These are phyloP conservation scores for Nothomitra cinnamomea DNA, from an alignment of 2,329 filamentous ascomycete species.

Conservation along the genomic window DNA sequence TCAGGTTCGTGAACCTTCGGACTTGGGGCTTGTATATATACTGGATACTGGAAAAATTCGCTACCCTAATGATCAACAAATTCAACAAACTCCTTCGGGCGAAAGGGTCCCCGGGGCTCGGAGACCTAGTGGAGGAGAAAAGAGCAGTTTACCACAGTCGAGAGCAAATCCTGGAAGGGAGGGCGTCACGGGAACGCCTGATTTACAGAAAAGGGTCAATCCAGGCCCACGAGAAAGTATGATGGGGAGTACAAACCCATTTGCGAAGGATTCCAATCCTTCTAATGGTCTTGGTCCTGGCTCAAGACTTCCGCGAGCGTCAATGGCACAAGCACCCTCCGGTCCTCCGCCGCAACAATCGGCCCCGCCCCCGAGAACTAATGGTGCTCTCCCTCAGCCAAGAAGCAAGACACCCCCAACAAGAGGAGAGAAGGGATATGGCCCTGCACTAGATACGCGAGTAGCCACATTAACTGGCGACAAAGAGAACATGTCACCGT, in stretches of 20 bases:
- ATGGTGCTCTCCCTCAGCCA: slow-evolving; percentile 21
- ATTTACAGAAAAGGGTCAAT: slow-evolving; percentile 10
- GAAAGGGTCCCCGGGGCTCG: not conserved
- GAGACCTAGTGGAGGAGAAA: slow-evolving; percentile 12
- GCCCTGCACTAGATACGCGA: slow-evolving; percentile 15
- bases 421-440: slow-evolving; percentile 28
- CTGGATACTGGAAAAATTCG: slow-evolving; percentile 92
- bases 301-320: slow-evolving; percentile 43
- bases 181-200: slow-evolving; percentile 14
- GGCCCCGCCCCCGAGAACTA: slow-evolving; percentile 37
- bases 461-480: not conserved
- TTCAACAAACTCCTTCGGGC: slow-evolving; percentile 16
- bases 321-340: slow-evolving; percentile 39
- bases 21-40: slow-evolving; percentile 78
- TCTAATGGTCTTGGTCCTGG: slow-evolving; percentile 25
- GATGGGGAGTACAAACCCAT: slow-evolving; percentile 26
- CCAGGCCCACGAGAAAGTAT: slow-evolving; percentile 7
- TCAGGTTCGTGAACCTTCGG: slow-evolving; percentile 59
- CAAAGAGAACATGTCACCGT: slow-evolving; percentile 29
- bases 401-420: slow-evolving; percentile 33
- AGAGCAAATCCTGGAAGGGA: slow-evolving; percentile 19
- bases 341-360: slow-evolving; percentile 50
- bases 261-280: slow-evolving; percentile 36
- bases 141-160: slow-evolving; percentile 18
- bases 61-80: slow-evolving; percentile 63